These are phyloP conservation scores for Monilinia polystroma DNA, from an alignment of 2,329 filamentous ascomycete genomes.

Conservation along the genomic window DNA sequence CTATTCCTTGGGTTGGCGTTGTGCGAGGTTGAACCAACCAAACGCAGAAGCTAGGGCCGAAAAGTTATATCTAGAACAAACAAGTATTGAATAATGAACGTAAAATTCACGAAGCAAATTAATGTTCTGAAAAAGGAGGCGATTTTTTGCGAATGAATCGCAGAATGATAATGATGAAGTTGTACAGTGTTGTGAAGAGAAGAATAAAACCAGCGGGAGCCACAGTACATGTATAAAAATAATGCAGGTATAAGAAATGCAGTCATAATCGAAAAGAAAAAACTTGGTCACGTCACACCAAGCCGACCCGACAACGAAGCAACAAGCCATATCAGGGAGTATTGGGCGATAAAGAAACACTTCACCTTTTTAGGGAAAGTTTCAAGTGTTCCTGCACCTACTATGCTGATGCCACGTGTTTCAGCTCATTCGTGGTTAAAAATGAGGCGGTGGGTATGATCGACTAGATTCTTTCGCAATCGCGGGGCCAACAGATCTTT, in stretches of 20 bases:
- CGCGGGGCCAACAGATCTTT: slow-evolving; percentile 13
- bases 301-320: slow-evolving; percentile 20
- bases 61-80: slow-evolving; percentile 4
- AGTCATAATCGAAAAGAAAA: background rate
- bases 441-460: slow-evolving; percentile 23
- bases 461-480: slow-evolving; percentile 20
- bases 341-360: slow-evolving; percentile 24
- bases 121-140: slow-evolving; percentile 17
- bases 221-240: slow-evolving; percentile 21
- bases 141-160: slow-evolving; percentile 6
- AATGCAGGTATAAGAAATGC: slow-evolving; percentile 20
- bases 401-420: slow-evolving; percentile 23
- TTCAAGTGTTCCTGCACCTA: slow-evolving; percentile 12
- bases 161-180: slow-evolving; percentile 6
- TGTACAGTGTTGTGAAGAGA: slow-evolving; percentile 13
- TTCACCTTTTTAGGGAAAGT: slow-evolving; percentile 15
- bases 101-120: slow-evolving; percentile 18
- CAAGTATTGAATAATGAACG: background rate
- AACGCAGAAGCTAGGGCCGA: slow-evolving; percentile 2
- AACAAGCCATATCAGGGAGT: slow-evolving; percentile 2
- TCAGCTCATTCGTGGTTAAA: slow-evolving; percentile 20
- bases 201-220: background rate
- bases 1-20: background rate
- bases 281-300: slow-evolving; percentile 8
- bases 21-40: slow-evolving; percentile 3